Percentiles rank a stretch among this genome's conserved stretches.
Evolutionary conservation across 495 filamentous ascomycete species (phyloP).

Genomic region (Geopyxis carbonaria): DNA sequence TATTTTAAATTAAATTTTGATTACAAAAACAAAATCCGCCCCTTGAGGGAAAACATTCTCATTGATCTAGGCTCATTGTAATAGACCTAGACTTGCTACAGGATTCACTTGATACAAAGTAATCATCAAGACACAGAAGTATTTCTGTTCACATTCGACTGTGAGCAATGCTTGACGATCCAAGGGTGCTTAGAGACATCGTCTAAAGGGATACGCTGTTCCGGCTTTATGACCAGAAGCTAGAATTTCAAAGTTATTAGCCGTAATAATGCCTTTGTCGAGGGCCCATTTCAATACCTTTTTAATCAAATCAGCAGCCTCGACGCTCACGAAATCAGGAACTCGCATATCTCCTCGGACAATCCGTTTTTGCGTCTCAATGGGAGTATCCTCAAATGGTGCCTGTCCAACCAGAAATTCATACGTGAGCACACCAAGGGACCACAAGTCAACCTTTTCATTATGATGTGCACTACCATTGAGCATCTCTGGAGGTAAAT

Average conservation of each 20-base stretch:
- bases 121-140: too few species aligned
- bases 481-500: slow-evolving; percentile 96
- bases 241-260: slow-evolving; percentile 26
- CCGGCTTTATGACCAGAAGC: slow-evolving; percentile 85
- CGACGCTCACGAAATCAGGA: slow-evolving; percentile 72
- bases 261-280: neutral
- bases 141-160: too few species aligned
- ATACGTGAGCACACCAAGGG: slow-evolving; percentile 83
- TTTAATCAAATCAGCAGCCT: slow-evolving; percentile 85
- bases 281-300: slow-evolving; percentile 38
- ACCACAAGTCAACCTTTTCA: slow-evolving; percentile 95
- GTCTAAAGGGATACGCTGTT: slow-evolving; percentile 78
- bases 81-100: too few species aligned
- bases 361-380: slow-evolving; percentile 90
- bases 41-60: too few species aligned
- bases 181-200: slow-evolving; percentile 85
- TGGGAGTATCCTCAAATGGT: slow-evolving; percentile 86
- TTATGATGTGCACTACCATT: slow-evolving; percentile 71
- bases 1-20: too few species aligned
- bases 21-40: too few species aligned
- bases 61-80: too few species aligned
- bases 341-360: slow-evolving; percentile 80
- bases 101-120: too few species aligned
- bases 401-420: slow-evolving; percentile 93
- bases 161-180: slow-evolving; percentile 95